A percentile compares a stretch with the other conserved stretches of the same genome.
phyloP scores from a whole-genome alignment of 345 rosid species.

The Hirschfeldia incana region DNA sequence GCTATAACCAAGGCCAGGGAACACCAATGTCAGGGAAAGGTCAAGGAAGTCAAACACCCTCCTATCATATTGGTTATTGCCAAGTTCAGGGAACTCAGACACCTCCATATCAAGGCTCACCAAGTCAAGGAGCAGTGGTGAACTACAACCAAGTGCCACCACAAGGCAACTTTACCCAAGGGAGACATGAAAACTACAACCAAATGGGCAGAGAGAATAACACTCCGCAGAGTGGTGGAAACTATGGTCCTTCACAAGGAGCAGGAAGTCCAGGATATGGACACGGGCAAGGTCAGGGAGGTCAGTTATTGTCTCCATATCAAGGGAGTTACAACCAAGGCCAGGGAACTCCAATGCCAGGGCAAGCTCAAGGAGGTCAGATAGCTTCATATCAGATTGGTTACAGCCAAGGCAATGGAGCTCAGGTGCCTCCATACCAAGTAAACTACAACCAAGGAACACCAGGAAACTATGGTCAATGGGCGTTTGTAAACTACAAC shows the following conservation, averaged over 20 bases:
- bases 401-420: slow-evolving; percentile 50
- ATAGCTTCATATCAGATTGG: slow-evolving; percentile 42
- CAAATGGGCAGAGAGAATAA: slow-evolving; percentile 40
- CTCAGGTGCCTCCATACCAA: slow-evolving; percentile 38
- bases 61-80: slow-evolving; percentile 43
- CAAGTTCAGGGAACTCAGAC: slow-evolving; percentile 49
- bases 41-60: slow-evolving; percentile 41
- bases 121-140: slow-evolving; percentile 36
- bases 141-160: slow-evolving; percentile 36
- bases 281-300: not conserved
- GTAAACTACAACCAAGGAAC: slow-evolving; percentile 36
- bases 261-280: slow-evolving; percentile 22
- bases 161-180: slow-evolving; percentile 6
- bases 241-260: slow-evolving; percentile 10
- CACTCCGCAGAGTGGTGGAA: slow-evolving; percentile 22
- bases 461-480: slow-evolving; percentile 40
- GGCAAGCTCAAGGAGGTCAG: slow-evolving; percentile 33
- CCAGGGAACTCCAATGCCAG: not conserved
- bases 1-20: slow-evolving; percentile 13
- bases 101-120: slow-evolving; percentile 40
- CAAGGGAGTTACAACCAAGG: slow-evolving; percentile 40
- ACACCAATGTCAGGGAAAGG: slow-evolving; percentile 25
- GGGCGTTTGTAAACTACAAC: slow-evolving; percentile 41
- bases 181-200: slow-evolving; percentile 40
- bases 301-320: slow-evolving; percentile 29